phyloP scores from a whole-genome alignment of 1,284 basidiomycete genomes.

The Entoloma clypeatum region DNA sequence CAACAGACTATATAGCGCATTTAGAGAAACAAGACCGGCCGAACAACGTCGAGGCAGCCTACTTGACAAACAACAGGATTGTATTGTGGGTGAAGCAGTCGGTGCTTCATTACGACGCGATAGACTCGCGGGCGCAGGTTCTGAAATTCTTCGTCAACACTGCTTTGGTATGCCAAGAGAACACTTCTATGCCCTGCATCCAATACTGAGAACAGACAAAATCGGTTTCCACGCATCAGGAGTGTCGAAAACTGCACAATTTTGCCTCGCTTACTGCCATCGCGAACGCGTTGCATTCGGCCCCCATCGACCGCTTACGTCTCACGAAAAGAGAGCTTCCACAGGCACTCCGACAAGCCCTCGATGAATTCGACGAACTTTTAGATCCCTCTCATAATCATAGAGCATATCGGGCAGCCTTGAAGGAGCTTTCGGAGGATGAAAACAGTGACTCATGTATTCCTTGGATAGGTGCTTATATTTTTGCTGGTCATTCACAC shows the following conservation, averaged over 20 bases:
- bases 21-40: conserved; percentile 26
- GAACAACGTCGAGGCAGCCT: conserved; percentile 30
- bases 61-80: conserved; percentile 36
- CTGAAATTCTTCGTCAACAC: conserved; percentile 42
- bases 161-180: conserved; percentile 37
- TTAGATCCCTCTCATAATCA: conserved; percentile 33
- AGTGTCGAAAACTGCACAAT: conserved; percentile 40
- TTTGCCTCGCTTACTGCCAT: conserved; percentile 42
- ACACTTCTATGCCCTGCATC: conserved; percentile 9
- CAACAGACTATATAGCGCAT: conserved; percentile 41
- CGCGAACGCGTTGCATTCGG: conserved; percentile 37
- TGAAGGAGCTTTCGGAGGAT: conserved; percentile 23
- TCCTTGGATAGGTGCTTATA: conserved; percentile 36
- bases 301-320: conserved; percentile 32
- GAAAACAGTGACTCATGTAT: conserved; percentile 27
- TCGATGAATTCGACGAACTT: conserved; percentile 32
- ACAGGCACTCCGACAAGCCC: conserved; percentile 25
- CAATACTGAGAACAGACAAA: too few relatives aligned
- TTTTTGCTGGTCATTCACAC: neutral
- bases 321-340: conserved; percentile 32
- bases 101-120: conserved; percentile 34
- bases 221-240: conserved; percentile 24
- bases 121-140: conserved; percentile 32
- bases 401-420: conserved; percentile 32
- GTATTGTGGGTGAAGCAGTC: conserved; percentile 42